A percentile compares a stretch with the other conserved stretches of the same genome.
Evolutionary conservation across 345 rosid species (phyloP).

Genomic region (Ceriops tagal): DNA sequence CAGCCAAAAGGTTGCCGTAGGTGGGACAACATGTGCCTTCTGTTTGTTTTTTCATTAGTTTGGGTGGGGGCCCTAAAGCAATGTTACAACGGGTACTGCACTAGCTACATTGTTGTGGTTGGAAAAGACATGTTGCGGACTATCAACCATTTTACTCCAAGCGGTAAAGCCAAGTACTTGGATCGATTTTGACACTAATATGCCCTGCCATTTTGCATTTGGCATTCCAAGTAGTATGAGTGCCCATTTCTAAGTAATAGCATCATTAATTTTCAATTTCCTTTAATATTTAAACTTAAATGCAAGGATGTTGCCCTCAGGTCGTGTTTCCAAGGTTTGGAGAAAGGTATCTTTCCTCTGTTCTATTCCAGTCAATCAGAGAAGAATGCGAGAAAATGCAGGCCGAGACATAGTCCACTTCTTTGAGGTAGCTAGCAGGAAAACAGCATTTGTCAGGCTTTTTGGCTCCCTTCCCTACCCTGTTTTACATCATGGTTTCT

Average conservation of each 20-base stretch:
- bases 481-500: not conserved
- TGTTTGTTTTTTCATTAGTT: too few relatives aligned
- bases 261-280: not conserved
- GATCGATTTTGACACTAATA: not conserved
- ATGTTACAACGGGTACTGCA: too few relatives aligned
- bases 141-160: too few relatives aligned
- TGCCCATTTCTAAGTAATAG: not conserved
- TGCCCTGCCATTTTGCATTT: not conserved
- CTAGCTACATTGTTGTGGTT: too few relatives aligned
- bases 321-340: slow-evolving; percentile 96
- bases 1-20: too few relatives aligned
- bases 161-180: too few relatives aligned
- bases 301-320: slow-evolving; percentile 32
- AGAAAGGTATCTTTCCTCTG: slow-evolving; percentile 79
- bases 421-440: not conserved
- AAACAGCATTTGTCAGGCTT: not conserved
- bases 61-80: too few relatives aligned
- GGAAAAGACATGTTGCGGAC: too few relatives aligned
- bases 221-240: not conserved
- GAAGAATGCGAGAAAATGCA: slow-evolving; percentile 90
- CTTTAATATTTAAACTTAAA: not conserved
- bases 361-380: slow-evolving; percentile 85
- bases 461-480: not conserved
- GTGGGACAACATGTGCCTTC: not conserved
- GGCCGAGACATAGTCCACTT: slow-evolving; percentile 42